Base-by-base conservation (phyloP, 2,329 filamentous ascomycete genomes). In the Exophiala sideris region DNA sequence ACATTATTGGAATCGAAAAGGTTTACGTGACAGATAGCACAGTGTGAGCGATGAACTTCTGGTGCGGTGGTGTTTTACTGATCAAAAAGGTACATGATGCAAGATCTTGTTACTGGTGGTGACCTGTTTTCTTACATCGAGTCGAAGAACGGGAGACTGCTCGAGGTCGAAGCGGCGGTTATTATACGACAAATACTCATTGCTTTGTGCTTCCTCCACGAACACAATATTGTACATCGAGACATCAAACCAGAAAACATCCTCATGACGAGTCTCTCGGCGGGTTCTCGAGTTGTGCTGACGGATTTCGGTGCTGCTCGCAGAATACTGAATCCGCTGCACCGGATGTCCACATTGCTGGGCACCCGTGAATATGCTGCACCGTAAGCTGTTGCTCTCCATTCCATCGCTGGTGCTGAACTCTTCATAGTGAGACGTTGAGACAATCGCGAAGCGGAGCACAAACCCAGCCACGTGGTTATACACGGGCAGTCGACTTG, bases 191-290 rank as follows among this genome's bases (percentile, higher is more conserved):
- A 86, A 61, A 68, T 85, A 2, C 65, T 82, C 7, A 75, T 80
- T 50, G 83, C 79, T 1, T 65, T 85, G n/a, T 68, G 80, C 12
- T 83, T 84, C 61, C 68, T 85, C 0, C 83, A 85, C 63, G 66
- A 70, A 3, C 70, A 73, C 6, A 69, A 75, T 38, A 79, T 85
- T 40, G 80, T 80, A 3, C 83, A 86, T 64, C 73, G 83, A 32
- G 83, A 86, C 62, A 71, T 85, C 45, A 86, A 85, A 62, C 82
- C 81, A 0, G 82, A 85, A 48, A 85, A 85, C 60, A 77, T 85
- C 7, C 71, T 86, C 29, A 75, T 85, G 73, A 79, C 79, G 1
- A 80, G 78, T 1, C 71, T 78, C 48, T 69, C 72, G 11, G 68
- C 71, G 40, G 76, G 76, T 2, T 73, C 74, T 18, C 74, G 83